These are phyloP conservation scores for Colletotrichum sp. DNA, from an alignment of 2,329 filamentous ascomycete species.

Conservation along the genomic window DNA sequence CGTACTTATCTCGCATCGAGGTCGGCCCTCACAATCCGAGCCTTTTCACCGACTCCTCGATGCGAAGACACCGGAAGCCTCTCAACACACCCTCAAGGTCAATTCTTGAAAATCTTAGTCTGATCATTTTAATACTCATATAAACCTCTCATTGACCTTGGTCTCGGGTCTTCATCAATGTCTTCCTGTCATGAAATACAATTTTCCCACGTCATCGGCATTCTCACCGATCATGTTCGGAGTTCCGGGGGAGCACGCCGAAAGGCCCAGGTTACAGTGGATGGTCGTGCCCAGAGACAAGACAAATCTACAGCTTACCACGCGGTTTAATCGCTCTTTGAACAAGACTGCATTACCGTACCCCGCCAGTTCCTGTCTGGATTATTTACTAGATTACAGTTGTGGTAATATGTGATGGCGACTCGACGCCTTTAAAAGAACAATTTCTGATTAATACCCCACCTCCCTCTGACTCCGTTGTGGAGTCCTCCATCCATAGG, in stretches of 20 bases:
- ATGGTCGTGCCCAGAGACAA: neutral
- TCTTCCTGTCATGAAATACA: neutral
- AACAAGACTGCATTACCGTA: neutral
- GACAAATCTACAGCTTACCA: rapidly evolving
- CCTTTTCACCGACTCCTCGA: neutral
- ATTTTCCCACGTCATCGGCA: neutral
- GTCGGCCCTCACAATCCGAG: neutral
- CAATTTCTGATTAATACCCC: neutral
- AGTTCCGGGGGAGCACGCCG: neutral
- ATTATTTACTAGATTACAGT: neutral
- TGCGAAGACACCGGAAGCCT: neutral
- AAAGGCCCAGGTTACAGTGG: neutral
- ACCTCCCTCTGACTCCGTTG: neutral
- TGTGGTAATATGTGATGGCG: neutral
- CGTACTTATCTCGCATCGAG: neutral
- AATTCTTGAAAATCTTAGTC: neutral
- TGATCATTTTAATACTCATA: no score
- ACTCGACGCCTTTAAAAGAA: neutral
- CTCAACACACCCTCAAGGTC: neutral
- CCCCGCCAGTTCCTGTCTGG: neutral
- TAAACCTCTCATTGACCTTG: no score
- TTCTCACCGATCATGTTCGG: neutral
- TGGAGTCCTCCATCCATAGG: no score
- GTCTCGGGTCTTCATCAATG: neutral
- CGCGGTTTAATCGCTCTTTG: neutral